These are phyloP conservation scores for Botrytis fragariae DNA, from an alignment of 2,329 filamentous ascomycete species.

Conservation along the genomic window DNA sequence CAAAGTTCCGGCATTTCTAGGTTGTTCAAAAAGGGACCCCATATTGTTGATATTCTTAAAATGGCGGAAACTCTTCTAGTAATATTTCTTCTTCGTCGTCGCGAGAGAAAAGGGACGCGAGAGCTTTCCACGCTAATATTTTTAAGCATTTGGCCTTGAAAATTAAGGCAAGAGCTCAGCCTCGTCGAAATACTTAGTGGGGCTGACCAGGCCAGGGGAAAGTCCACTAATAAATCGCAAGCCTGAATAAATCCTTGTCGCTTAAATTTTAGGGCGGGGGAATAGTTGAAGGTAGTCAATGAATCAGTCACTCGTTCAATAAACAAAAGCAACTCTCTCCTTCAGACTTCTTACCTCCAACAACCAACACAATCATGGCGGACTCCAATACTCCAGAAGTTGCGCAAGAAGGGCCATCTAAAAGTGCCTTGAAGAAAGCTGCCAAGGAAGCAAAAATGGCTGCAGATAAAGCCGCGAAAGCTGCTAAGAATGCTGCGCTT, in stretches of 20 bases:
- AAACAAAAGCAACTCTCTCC: background rate
- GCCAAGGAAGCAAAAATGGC: slow-evolving; percentile 62
- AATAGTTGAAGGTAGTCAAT: background rate
- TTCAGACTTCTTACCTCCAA: background rate
- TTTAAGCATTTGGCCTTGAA: slow-evolving; percentile 21
- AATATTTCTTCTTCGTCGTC: slow-evolving; percentile 18
- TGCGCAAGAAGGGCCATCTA: slow-evolving; percentile 46
- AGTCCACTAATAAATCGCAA: background rate
- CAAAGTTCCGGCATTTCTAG: slow-evolving; percentile 85
- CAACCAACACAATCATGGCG: slow-evolving; percentile 26
- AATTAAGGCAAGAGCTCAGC: slow-evolving; percentile 16
- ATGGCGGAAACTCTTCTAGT: background rate
- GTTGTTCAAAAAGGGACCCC: slow-evolving; percentile 95
- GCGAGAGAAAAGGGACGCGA: slow-evolving; percentile 22
- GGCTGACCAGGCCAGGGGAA: background rate
- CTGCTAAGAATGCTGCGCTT: slow-evolving; percentile 54
- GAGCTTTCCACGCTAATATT: slow-evolving; percentile 22
- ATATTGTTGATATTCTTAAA: slow-evolving; percentile 54
- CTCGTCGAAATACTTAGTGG: slow-evolving; percentile 5
- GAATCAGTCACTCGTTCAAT: background rate
- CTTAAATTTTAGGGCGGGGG: slow-evolving; percentile 19
- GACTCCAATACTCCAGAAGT: slow-evolving; percentile 24
- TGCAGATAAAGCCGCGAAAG: slow-evolving; percentile 61
- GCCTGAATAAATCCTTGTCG: slow-evolving; percentile 14
- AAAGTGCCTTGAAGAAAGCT: slow-evolving; percentile 64